Base-by-base conservation (phyloP, 2,329 filamentous ascomycete species). In the Shiraia sp. region DNA sequence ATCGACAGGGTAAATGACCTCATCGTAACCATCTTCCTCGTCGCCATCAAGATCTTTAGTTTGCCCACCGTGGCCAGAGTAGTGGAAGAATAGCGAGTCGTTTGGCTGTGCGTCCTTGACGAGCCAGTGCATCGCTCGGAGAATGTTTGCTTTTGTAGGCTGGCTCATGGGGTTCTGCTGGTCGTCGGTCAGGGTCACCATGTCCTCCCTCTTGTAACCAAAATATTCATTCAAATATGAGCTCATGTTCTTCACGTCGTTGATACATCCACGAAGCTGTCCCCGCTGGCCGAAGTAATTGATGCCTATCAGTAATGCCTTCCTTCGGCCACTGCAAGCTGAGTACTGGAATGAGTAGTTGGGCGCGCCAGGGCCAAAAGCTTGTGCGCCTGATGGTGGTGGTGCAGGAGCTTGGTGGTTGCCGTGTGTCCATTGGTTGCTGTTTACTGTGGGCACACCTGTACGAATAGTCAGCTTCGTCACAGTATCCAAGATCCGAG, bases 141-240 rank as follows among this genome's bases (percentile, higher is more conserved):
- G 72, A 41, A 97, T 95, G 65, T 97, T 97, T 55, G 89, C 87
- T 71, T 96, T 96, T 4, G 90, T 96, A 7, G 92, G 92, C 73
- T 96, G 90, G 72, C 90, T 95, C 88, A 96, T 95, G 17, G 90
- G 89, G 59, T 96, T 96, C 68, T 96, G 90, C 74, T 96, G 91
- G 67, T 97, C 92, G 65, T 97, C 92, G 27, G 92, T 96, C 66
- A 97, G 79, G 49, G 93, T 85, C 14, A 97, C 92, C 92, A 97
- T 97, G 65, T 97, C 91, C 71, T 96, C 92, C 44, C 90, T 79
- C 72, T 90, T 90, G 70, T 97, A 97, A 22, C 88, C 88, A 69
- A 95, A 96, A 63, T 90, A 85, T 69, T 91, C 83, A 51, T 89
- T 88, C 44, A 97, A 76, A 66, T 96, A 97, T 35, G 81, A 80